Base-by-base conservation (phyloP, 2,329 filamentous ascomycete species). In the Graphilbum fragrans region DNA sequence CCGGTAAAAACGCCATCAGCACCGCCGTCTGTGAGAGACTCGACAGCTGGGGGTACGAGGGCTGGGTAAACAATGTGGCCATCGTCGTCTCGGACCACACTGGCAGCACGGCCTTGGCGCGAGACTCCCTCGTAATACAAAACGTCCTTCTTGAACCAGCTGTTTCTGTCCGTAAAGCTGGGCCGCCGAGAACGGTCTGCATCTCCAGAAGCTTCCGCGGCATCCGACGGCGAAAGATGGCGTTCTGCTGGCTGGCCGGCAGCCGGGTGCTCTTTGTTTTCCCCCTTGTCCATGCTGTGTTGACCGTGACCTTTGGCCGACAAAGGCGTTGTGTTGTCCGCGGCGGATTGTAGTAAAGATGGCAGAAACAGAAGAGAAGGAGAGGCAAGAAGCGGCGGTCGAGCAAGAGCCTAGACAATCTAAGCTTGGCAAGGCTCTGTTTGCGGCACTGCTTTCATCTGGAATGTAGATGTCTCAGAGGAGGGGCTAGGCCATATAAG, bases 41-140 rank as follows among this genome's bases (percentile, higher is more conserved):
- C 27, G 3, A 47, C 33, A 12, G 48, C 45, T 1, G 55, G 57
- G 5, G 60, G 60, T 3, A 63, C 54, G 7, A 50, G 47, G 20
- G 50, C 46, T 9, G 60, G 60, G 38, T 55, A 63, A 3, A 52
- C 53, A 20, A 61, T 45, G 25, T 53, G 44, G 27, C 57, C 58
- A 8, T 50, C 37, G 10, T 43, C 46, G 38, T 62, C 57, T 42
- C 54, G 53, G n/a, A 58, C 47, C 5, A 63, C 44, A 5, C 53
- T 57, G 21, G 49, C 49, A 2, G 43, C 40, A 4, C 54, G 54
- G 34, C 57, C 59, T 1, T 52, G 35, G 7, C 46, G 44, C 16
- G 43, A 19, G 10, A 50, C 46, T 17, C 51, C 52, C 20, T 59
- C 56, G 38, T 57, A 49, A 8, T 49, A 53, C 12, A 62, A 21